Base-by-base conservation (phyloP, 371 early-diverging fungal species). In the Syncephalis plumigaleata region DNA sequence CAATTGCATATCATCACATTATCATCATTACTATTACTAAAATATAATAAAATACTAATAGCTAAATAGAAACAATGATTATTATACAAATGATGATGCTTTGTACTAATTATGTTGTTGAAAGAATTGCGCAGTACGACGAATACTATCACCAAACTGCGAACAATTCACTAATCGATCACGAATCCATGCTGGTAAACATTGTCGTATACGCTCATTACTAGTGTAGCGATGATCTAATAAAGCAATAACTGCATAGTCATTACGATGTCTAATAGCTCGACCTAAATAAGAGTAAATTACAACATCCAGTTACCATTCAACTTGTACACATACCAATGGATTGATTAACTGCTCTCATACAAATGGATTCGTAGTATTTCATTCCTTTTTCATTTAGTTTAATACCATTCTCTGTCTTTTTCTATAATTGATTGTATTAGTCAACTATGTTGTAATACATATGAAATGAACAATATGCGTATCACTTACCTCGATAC, bases 341-440 rank as follows among this genome's bases (percentile, higher is more conserved):
- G 1, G 94, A 82, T 60, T 98, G 98, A 63, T 98, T 98, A 0
- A 99, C 91, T 3, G 87, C 81, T 23, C 84, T 77, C 93, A 98
- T 93, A 63, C 91, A 91, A 24, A 92, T 55, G 52, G 90, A 86
- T 55, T 89, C 87, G 48, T 91, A 91, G 55, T 84, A 83, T 46
- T 82, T 85, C 23, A 57, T 65, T 1, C 79, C 80, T 25, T 55
- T 52, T 13, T 53, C 46, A n/a, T 40, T 43, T 23, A 9, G n/a
- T n/a, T 0, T 15, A 0, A 3, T 11, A 9, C n/a, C 38, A 42
- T 22, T 11, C 20, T n/a, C 23, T 43, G 38, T 25, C 42, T 37
- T 48, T 7, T 52, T 55, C 26, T 55, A 52, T 18, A 47, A 47
- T n/a, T 58, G 54, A 1, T 31, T 31, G 11, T 31, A 31, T 11